phyloP scores from a whole-genome alignment of 306 rosid species.

The Crataegus laevigata region DNA sequence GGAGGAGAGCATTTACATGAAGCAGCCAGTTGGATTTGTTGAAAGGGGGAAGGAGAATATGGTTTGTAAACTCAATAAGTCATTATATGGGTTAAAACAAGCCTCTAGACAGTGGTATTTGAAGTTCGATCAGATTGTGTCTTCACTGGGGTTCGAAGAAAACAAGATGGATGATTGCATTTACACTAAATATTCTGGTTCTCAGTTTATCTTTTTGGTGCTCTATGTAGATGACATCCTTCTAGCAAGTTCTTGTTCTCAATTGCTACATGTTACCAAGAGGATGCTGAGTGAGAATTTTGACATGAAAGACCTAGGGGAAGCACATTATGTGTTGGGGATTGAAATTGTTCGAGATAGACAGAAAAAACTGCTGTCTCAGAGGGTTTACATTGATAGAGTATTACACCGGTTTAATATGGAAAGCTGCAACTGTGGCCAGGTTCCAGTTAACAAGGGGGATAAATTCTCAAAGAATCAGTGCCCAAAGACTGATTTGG shows the following conservation, averaged over 20 bases:
- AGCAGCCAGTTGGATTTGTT: not conserved
- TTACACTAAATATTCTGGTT: not conserved
- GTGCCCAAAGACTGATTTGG: too few species aligned
- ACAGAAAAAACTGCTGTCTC: fast-evolving
- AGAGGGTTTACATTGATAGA: fast-evolving
- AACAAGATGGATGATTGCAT: not conserved
- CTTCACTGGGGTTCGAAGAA: not conserved
- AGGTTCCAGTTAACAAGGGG: too few species aligned
- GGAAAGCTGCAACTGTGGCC: too few species aligned
- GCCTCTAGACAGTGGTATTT: not conserved
- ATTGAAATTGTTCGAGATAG: not conserved
- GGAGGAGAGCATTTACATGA: not conserved
- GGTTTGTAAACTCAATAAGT: not conserved
- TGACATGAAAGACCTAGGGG: not conserved
- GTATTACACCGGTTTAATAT: too few species aligned
- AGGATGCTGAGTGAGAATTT: too few species aligned
- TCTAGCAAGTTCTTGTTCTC: not conserved
- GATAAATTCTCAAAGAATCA: too few species aligned
- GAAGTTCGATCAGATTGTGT: not conserved
- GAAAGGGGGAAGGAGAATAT: not conserved
- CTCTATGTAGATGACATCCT: not conserved
- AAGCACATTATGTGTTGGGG: not conserved
- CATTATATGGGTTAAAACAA: not conserved
- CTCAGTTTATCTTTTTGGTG: too few species aligned
- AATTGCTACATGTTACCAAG: too few species aligned